Percentiles rank a stretch among this genome's conserved stretches.
Conservation (phyloP, 192 early-diverging fungal species). For the Cetraspora pellucida region DNA sequence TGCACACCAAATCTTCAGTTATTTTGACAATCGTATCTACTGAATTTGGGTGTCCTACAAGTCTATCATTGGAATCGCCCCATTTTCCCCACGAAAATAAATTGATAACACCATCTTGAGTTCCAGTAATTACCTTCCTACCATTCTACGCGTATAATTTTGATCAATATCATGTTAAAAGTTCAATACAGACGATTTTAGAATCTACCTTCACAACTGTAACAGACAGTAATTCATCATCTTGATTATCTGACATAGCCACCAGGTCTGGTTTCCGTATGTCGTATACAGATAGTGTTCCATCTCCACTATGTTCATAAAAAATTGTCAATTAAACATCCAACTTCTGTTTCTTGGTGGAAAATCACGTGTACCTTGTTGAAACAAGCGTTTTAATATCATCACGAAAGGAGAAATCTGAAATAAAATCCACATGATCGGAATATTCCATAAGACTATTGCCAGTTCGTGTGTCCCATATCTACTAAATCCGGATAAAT, state of each 20-base stretch:
- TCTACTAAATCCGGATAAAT: slow-evolving; percentile 36
- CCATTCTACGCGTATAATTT: slow-evolving; percentile 51
- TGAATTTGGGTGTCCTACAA: slow-evolving; percentile 90
- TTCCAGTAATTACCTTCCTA: slow-evolving; percentile 87
- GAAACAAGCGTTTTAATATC: slow-evolving; percentile 80
- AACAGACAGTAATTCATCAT: slow-evolving; percentile 92
- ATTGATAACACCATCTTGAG: slow-evolving; percentile 84
- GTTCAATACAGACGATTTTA: background rate
- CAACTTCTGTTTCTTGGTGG: too few species aligned
- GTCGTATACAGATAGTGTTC: slow-evolving; percentile 88
- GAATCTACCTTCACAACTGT: slow-evolving; percentile 61
- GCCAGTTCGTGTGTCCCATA: slow-evolving; percentile 89
- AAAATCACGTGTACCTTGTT: slow-evolving; percentile 52
- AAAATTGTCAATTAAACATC: background rate
- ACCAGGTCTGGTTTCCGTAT: slow-evolving; percentile 84
- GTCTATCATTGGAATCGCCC: slow-evolving; percentile 92
- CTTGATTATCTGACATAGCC: slow-evolving; percentile 90
- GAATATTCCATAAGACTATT: slow-evolving; percentile 76
- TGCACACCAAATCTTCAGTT: slow-evolving; percentile 81
- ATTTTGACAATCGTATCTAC: slow-evolving; percentile 87
- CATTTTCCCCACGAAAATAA: slow-evolving; percentile 91
- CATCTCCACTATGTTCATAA: slow-evolving; percentile 73
- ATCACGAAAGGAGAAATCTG: slow-evolving; percentile 74
- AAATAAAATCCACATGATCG: slow-evolving; percentile 93
- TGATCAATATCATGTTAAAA: background rate